Percentiles rank a stretch among this genome's conserved stretches.
Conservation (phyloP, 768 basidiomycete genomes). For the Phallus indusiatus region DNA sequence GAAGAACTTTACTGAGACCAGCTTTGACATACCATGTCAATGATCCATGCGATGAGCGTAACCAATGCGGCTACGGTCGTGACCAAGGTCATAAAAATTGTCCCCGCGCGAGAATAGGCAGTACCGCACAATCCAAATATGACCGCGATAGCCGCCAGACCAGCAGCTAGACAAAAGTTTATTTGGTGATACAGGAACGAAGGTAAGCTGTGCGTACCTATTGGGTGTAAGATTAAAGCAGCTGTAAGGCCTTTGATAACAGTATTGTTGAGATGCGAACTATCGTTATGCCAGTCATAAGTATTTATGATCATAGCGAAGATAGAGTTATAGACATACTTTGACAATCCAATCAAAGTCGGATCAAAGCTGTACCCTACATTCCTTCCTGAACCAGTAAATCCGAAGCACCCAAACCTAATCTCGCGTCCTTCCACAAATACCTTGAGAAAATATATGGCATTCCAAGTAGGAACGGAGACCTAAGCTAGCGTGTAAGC, state of each 20-base stretch:
- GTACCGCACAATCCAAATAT: slow-evolving; percentile 62
- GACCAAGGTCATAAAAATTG: slow-evolving; percentile 66
- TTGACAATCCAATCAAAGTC: slow-evolving; percentile 21
- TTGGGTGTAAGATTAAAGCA: slow-evolving; percentile 69
- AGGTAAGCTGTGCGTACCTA: slow-evolving; percentile 38
- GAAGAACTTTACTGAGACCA: not conserved
- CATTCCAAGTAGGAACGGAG: slow-evolving; percentile 65
- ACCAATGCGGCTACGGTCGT: slow-evolving; percentile 56
- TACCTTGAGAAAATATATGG: slow-evolving; percentile 57
- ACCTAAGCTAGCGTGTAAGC: slow-evolving; percentile 30
- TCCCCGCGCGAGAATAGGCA: slow-evolving; percentile 56
- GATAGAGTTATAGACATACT: slow-evolving; percentile 26
- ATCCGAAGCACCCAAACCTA: slow-evolving; percentile 73
- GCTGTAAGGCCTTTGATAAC: slow-evolving; percentile 63
- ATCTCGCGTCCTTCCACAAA: slow-evolving; percentile 26
- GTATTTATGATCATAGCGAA: not conserved
- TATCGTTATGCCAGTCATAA: slow-evolving; percentile 22
- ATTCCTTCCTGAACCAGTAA: slow-evolving; percentile 41
- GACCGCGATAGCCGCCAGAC: slow-evolving; percentile 53
- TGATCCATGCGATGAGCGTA: slow-evolving; percentile 59
- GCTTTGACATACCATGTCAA: slow-evolving; percentile 51
- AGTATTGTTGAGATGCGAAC: slow-evolving; percentile 36
- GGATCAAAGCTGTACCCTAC: slow-evolving; percentile 52
- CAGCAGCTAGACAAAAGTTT: slow-evolving; percentile 37
- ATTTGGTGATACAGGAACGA: slow-evolving; percentile 11